phyloP scores from a whole-genome alignment of 2,329 filamentous ascomycete genomes.

The Colletotrichum eleusines region DNA sequence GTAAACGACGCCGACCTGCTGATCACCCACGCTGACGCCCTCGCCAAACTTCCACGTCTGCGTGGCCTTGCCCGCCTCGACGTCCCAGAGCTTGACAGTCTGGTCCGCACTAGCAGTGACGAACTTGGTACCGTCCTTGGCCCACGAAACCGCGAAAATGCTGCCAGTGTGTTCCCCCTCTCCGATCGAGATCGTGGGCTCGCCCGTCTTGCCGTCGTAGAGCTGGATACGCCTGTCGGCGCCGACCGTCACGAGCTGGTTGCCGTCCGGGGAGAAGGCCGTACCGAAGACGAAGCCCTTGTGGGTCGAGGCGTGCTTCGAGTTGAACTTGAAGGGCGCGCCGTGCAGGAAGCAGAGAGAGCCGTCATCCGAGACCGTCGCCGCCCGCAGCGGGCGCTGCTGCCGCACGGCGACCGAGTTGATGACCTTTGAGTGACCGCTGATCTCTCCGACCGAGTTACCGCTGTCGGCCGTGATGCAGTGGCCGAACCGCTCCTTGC shows the following conservation, averaged over 20 bases:
- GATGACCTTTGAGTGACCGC: slow-evolving; percentile 89
- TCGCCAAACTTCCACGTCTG: slow-evolving; percentile 89
- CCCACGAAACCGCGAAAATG: slow-evolving; percentile 93
- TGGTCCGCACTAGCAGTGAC: slow-evolving; percentile 95
- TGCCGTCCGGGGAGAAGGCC: slow-evolving; percentile 91
- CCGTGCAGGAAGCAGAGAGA: slow-evolving; percentile 93
- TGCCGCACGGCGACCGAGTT: slow-evolving; percentile 92
- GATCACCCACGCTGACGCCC: slow-evolving; percentile 78
- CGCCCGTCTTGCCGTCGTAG: slow-evolving; percentile 96
- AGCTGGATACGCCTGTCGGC: slow-evolving; percentile 94
- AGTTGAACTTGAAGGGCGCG: slow-evolving; percentile 95
- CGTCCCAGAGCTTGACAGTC: slow-evolving; percentile 95
- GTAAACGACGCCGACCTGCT: slow-evolving; percentile 96
- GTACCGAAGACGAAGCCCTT: slow-evolving; percentile 90
- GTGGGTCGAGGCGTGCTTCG: slow-evolving; percentile 82
- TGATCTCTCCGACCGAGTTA: slow-evolving; percentile 95
- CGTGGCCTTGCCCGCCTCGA: slow-evolving; percentile 78
- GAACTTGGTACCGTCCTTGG: slow-evolving; percentile 84
- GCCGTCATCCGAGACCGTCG: slow-evolving; percentile 91
- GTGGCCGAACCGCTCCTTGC: slow-evolving; percentile 91
- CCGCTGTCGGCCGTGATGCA: slow-evolving; percentile 96
- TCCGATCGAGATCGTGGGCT: slow-evolving; percentile 80
- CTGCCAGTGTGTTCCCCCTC: slow-evolving; percentile 91
- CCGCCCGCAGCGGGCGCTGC: slow-evolving; percentile 90
- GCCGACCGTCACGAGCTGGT: slow-evolving; percentile 84